A percentile compares a stretch with the other conserved stretches of the same genome.
phyloP scores from a whole-genome alignment of 2,329 filamentous ascomycete species.

The Aspergillus quadrilineatus region DNA sequence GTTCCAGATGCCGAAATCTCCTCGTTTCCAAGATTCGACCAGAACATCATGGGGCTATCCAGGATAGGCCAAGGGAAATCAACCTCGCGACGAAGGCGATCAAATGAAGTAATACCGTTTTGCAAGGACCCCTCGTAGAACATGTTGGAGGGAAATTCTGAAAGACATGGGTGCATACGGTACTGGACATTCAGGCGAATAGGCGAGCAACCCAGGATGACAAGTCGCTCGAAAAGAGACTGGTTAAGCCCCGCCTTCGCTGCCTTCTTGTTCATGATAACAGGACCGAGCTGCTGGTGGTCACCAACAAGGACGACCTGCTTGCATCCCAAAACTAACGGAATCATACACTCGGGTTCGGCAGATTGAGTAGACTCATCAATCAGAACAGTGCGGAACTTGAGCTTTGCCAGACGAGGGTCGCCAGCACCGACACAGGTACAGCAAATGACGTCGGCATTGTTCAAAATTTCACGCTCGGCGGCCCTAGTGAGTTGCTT shows the following conservation, averaged over 20 bases:
- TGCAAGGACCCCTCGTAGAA: conserved; percentile 98
- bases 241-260: conserved; percentile 97
- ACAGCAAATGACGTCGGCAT: conserved; percentile 97
- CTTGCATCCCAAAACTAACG: conserved; percentile 93
- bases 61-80: conserved; percentile 97
- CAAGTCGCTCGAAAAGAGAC: conserved; percentile 95
- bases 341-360: conserved; percentile 98
- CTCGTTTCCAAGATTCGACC: conserved; percentile 96
- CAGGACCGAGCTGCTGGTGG: conserved; percentile 94
- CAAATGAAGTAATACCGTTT: conserved; percentile 88
- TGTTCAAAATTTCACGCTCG: conserved; percentile 90
- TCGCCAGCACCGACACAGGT: conserved; percentile 97
- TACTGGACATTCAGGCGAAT: conserved; percentile 97
- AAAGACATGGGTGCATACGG: conserved; percentile 97
- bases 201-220: conserved; percentile 84
- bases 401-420: conserved; percentile 91
- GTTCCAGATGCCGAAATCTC: conserved; percentile 98
- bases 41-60: conserved; percentile 99
- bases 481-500: conserved; percentile 92
- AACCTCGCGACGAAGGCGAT: conserved; percentile 85
- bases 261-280: conserved; percentile 99
- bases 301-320: conserved; percentile 98
- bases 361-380: conserved; percentile 98
- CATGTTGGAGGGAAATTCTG: conserved; percentile 98
- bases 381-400: conserved; percentile 96